phyloP scores from a whole-genome alignment of 225 moss, liverwort and hornwort species.

The Bryum argenteum region DNA sequence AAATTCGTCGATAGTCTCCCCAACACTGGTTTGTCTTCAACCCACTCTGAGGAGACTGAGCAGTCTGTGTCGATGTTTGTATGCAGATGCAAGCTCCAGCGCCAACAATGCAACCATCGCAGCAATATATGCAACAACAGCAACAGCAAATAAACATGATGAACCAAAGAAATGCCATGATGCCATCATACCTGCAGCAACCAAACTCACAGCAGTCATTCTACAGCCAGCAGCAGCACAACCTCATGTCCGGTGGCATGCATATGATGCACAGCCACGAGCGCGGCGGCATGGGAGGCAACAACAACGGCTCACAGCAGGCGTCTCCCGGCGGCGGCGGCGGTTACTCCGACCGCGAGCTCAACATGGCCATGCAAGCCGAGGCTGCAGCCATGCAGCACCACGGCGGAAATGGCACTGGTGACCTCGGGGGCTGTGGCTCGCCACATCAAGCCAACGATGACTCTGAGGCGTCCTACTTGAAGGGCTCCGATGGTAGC shows the following conservation, averaged over 20 bases:
- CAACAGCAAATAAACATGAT: conserved; percentile 38
- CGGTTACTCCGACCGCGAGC: conserved; percentile 27
- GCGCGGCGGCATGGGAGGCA: conserved; percentile 44
- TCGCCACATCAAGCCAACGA: conserved; percentile 47
- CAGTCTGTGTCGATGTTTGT: background rate
- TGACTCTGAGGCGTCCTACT: conserved; percentile 52
- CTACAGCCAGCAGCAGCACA: conserved; percentile 47
- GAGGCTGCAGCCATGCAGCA: conserved; percentile 31
- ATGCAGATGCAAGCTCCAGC: conserved; percentile 40
- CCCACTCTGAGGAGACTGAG: too few relatives aligned
- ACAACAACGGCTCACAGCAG: conserved; percentile 33
- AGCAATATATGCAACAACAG: conserved; percentile 50
- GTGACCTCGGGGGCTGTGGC: conserved; percentile 30
- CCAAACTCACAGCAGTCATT: conserved; percentile 48
- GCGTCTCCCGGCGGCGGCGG: conserved; percentile 40
- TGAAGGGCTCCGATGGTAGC: conserved; percentile 59
- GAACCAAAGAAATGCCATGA: conserved; percentile 42
- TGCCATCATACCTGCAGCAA: conserved; percentile 37
- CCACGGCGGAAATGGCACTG: conserved; percentile 48
- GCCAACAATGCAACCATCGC: conserved; percentile 39
- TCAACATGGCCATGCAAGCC: conserved; percentile 47
- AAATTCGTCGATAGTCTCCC: too few relatives aligned
- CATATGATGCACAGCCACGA: conserved; percentile 42
- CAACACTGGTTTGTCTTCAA: too few relatives aligned
- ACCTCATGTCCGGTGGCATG: conserved; percentile 33